Base-by-base conservation (phyloP, 768 basidiomycete genomes). In the Auriculariales sp. region DNA sequence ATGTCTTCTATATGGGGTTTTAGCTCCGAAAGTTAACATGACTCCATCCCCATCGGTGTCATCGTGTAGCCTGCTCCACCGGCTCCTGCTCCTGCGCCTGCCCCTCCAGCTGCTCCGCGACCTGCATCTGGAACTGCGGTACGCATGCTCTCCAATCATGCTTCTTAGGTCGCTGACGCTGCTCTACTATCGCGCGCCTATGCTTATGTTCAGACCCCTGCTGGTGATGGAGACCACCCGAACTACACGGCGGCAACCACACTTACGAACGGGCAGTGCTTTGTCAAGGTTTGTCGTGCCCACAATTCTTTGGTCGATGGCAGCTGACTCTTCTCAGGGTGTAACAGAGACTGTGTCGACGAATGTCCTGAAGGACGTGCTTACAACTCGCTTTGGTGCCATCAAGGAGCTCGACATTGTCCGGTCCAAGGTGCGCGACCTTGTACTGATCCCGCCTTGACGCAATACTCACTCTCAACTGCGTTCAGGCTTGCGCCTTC, bases 401-500 rank as follows among this genome's bases (percentile, higher is more conserved):
- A 72, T 95, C 60, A 88, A 85, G 63, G 90, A 91, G 22, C 65
- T 92, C 34, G 93, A 97, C 64, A 81, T 95, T 55, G 82, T 94
- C 34, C 85, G 84, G 54, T 62, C 59, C 60, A 94, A 88, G 64
- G n/a, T n/a, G n/a, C n/a, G n/a, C n/a, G n/a, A n/a, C n/a, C n/a
- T n/a, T n/a, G n/a, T n/a, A n/a, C n/a, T n/a, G n/a, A n/a, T n/a
- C n/a, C n/a, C n/a, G n/a, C n/a, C n/a, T n/a, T n/a, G n/a, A n/a
- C n/a, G n/a, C n/a, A n/a, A n/a, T n/a, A n/a, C n/a, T n/a, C n/a
- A n/a, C n/a, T n/a, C n/a, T n/a, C n/a, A n/a, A n/a, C n/a, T n/a
- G n/a, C n/a, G n/a, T n/a, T n/a, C n/a, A n/a, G n/a, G 89, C 87
- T 0, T 97, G 93, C 60, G 93, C 92, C 0, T 97, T 98, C 76